Base-by-base conservation (phyloP, 768 basidiomycete species). In the Lentinula sp. region DNA sequence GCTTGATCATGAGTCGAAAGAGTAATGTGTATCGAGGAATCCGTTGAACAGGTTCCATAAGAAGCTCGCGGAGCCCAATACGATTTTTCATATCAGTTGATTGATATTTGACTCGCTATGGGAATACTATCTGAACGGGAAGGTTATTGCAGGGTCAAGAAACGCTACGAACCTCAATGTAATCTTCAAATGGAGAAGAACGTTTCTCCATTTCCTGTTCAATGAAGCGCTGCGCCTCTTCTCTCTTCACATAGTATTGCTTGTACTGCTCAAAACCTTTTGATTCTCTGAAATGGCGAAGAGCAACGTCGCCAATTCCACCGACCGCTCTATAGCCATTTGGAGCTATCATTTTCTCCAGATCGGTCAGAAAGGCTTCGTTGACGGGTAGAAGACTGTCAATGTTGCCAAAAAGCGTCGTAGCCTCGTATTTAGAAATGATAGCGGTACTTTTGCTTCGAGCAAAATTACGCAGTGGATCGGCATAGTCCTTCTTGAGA, bases 21-120 rank as follows among this genome's bases (percentile, higher is more conserved):
- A 98, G 80, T 28, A 98, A 78, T 1, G 93, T 95, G 73, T 98
- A 98, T 65, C 96, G 81, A 4, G 95, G 95, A 68, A 98, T 93
- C 37, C 95, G 86, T 69, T 98, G 95, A 5, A 97, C 93, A 15
- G 95, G 95, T 65, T 98, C 95, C 87, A 96, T 96, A 21, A 98
- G 80, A 53, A 97, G 83, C 70, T 96, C 95, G 31, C 95, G 83
- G 59, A 98, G 78, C 48, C 92, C 94, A 60, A 96, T 83, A 43
- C 93, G 90, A 70, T 91, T 94, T 66, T 81, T 81, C 34, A 80
- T 71, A 65, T 91, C 91, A 21, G 84, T 76, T 15, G 84, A 84
- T 64, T 88, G 85, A 70, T 95, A 96, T 78, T 96, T 95, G 72
- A 93, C 87, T 61, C 87, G 87, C 91, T 95, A 66, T 16, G 59